Conservation (phyloP, 768 basidiomycete genomes). For the Boletus sp. region DNA sequence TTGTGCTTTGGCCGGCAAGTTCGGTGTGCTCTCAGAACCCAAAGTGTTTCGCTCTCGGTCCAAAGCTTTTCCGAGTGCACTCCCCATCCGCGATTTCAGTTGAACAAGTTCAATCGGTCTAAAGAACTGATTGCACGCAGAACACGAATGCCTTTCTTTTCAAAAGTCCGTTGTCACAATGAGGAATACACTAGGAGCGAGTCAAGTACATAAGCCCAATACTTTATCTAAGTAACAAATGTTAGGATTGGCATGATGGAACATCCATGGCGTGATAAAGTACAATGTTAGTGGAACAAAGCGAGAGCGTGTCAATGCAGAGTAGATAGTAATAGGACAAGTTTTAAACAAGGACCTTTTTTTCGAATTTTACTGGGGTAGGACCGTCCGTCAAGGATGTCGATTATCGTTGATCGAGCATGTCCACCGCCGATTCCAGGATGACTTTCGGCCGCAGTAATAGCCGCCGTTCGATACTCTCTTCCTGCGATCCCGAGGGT, state of each 20-base stretch:
- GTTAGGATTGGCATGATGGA: conserved; percentile 10
- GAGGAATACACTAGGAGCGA: neutral
- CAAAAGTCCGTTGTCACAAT: neutral
- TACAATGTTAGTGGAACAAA: conserved; percentile 15
- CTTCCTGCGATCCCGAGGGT: conserved; percentile 33
- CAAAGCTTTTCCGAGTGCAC: neutral
- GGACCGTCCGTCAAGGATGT: neutral
- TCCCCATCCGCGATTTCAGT: neutral
- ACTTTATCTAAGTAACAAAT: neutral
- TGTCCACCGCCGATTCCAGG: conserved; percentile 62
- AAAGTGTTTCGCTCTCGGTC: no score
- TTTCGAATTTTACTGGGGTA: neutral
- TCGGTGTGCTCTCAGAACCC: neutral
- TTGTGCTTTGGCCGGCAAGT: neutral
- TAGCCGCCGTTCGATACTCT: conserved; percentile 51
- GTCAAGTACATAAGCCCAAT: conserved; percentile 7
- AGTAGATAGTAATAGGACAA: neutral
- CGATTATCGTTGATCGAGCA: conserved; percentile 37
- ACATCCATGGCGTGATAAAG: conserved; percentile 10
- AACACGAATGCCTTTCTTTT: neutral
- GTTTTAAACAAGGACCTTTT: neutral
- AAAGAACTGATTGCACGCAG: neutral
- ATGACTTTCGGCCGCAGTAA: conserved; percentile 74
- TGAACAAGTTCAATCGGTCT: neutral
- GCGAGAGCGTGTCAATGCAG: neutral